These are phyloP conservation scores for Claviceps sp. DNA, from an alignment of 2,329 filamentous ascomycete genomes.

Conservation along the genomic window DNA sequence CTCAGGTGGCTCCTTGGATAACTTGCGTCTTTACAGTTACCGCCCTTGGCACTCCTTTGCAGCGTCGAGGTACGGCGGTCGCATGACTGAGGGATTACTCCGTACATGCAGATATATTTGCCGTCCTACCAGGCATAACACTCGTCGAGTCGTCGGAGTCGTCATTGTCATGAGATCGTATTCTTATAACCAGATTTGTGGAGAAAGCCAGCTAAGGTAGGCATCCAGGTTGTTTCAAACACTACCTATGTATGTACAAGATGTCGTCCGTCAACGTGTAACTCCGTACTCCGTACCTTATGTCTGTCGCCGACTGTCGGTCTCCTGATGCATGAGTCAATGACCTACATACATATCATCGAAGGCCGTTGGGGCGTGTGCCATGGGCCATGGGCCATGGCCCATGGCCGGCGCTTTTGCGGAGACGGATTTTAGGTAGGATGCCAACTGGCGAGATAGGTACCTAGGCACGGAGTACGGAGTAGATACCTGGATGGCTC, in stretches of 20 bases:
- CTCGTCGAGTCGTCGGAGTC: too few relatives aligned
- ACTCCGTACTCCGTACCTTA: too few relatives aligned
- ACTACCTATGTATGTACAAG: neutral
- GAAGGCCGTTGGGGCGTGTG: neutral
- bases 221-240: neutral
- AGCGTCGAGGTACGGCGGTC: neutral
- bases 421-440: neutral
- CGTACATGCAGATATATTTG: neutral
- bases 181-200: neutral
- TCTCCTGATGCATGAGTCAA: neutral
- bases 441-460: neutral
- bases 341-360: conserved; percentile 1
- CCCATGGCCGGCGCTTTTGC: conserved; percentile 1
- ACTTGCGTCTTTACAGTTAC: neutral
- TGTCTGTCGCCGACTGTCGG: too few relatives aligned
- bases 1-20: neutral
- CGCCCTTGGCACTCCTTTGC: neutral
- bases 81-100: neutral
- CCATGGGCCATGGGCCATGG: too few relatives aligned
- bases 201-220: neutral
- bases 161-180: neutral
- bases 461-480: too few relatives aligned
- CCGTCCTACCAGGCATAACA: neutral
- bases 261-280: neutral
- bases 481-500: neutral